These are phyloP conservation scores for Aspergillus saccharolyticus DNA, from an alignment of 495 filamentous ascomycete genomes.

Conservation along the genomic window DNA sequence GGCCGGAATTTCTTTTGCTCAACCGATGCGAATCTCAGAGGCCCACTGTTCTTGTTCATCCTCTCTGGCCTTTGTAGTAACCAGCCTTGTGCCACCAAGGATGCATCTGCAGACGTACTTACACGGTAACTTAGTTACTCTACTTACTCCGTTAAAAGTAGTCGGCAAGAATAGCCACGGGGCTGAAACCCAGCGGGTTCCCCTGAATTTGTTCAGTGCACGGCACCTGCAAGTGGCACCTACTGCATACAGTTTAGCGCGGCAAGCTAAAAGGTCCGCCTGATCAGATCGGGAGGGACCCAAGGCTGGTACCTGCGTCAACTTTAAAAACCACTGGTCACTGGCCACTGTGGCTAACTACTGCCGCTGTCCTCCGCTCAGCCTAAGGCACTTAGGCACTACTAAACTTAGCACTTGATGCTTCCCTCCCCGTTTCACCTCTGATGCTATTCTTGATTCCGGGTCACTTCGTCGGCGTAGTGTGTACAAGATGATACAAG, in stretches of 20 bases:
- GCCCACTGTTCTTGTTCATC: background rate
- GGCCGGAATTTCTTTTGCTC: background rate
- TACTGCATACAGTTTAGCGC: background rate
- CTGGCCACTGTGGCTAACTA: background rate
- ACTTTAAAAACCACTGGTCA: background rate
- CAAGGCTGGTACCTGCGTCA: slow-evolving; percentile 14
- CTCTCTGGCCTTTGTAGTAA: background rate
- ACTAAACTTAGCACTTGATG: background rate
- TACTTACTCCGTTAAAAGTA: no score
- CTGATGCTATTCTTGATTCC: background rate
- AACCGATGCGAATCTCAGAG: background rate
- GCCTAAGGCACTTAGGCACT: no score
- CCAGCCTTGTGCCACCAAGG: no score
- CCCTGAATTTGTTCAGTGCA: background rate
- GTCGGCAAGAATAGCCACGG: background rate
- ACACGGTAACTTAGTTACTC: no score
- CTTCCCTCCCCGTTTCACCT: background rate
- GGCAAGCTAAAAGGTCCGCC: background rate
- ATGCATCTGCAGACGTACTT: no score
- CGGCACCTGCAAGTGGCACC: background rate
- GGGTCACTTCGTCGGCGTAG: background rate
- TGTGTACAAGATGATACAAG: no score
- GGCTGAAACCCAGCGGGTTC: background rate
- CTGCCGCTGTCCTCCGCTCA: no score
- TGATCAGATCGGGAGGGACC: background rate